Base-by-base conservation (phyloP, 768 basidiomycete genomes). In the Naganishia onofrii region DNA sequence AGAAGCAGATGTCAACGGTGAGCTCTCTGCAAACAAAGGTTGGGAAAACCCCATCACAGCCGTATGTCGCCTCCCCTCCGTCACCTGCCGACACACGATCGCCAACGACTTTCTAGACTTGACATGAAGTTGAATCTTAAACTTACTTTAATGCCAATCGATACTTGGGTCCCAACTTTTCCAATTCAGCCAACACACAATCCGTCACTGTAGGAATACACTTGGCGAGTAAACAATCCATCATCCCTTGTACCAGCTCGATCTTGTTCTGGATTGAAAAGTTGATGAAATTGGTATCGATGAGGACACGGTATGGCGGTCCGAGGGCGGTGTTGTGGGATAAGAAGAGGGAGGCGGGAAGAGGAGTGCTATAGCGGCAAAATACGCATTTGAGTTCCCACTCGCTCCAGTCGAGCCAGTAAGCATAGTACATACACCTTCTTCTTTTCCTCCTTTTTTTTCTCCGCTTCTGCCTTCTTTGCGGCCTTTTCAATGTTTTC, bases 281-380 rank as follows among this genome's bases (percentile, higher is more conserved):
- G 79, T 98, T 98, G 85, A 99, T 99, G 75, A 99, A 98, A 80
- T 99, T 99, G 79, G 96, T 99, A 82, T 99, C 96, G 71, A 99
- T 92, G 46, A 99, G 87, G 31, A 99, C 92, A 23, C 95, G 88
- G 79, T 98, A 99, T 3, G 96, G 96, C 0, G 96, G 96, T 0
- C 92, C 94, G 56, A 99, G 90, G 23, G 96, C 90, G 26, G 90
- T 88, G 80, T 99, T 98, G 81, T 98, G 96, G 4, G 90, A 88
- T 51, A 99, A 85, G 84, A 97, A 97, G 65, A 72, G 67, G 38
- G 74, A 97, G 84, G 23, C 93, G 92, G 34, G 93, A 90, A n/a
- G 93, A 88, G 52, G 90, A 85, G 77, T 54, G 10, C 67, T 91
- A 90, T 3, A 90, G 87, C 51, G 4, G 28, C 26, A 3, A 38